Evolutionary conservation across 306 rosid genomes (phyloP), one percentile per base, ranked within the genome.

Genomic region (Cucurbita argyrosperma): DNA sequence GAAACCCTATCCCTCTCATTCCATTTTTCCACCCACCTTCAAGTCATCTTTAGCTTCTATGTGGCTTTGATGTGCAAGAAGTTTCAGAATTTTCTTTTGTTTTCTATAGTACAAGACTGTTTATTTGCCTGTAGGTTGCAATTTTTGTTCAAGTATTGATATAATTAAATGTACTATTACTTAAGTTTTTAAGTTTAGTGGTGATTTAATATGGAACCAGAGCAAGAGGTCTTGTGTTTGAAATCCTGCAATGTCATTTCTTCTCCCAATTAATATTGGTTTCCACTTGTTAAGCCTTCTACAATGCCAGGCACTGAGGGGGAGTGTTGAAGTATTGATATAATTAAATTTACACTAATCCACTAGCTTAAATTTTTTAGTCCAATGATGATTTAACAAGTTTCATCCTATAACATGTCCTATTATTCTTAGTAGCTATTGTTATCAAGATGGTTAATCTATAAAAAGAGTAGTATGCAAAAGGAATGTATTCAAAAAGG

Each of bases 381-480:
- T 30, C 35, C 35, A 30, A 30, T 30, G 35, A 30, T 30, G 35
- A 30, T 30, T 30, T 2, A 30, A 30, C 35, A 30, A 30, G 35
- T 30, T 30, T 50, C 21, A 26, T 59, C 42, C 15, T 23, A 69
- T 8, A 15, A 11, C 74, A 51, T 70, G 57, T 16, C 74, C 74
- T 14, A 35, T 37, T 35, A 15, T 14, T 50, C 15, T 69, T 15
- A 49, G 18, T 21, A 21, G 11, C 23, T 19, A 47, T 68, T 68
- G 39, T 68, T 51, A 47, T 30, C 74, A 68, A 23, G 55, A 68
- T 2, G 13, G 26, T 47, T 47, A 23, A 45, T 67, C 54, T 4
- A 45, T 35, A 23, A 15, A 69, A 50, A 70, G 11, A 15, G 42
- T 50, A 30, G 8, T 70, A 81, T 84, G 77, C 72, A 77, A 71